phyloP scores from a whole-genome alignment of 2,329 filamentous ascomycete genomes.

The Sporothrix brunneoviolacea region DNA sequence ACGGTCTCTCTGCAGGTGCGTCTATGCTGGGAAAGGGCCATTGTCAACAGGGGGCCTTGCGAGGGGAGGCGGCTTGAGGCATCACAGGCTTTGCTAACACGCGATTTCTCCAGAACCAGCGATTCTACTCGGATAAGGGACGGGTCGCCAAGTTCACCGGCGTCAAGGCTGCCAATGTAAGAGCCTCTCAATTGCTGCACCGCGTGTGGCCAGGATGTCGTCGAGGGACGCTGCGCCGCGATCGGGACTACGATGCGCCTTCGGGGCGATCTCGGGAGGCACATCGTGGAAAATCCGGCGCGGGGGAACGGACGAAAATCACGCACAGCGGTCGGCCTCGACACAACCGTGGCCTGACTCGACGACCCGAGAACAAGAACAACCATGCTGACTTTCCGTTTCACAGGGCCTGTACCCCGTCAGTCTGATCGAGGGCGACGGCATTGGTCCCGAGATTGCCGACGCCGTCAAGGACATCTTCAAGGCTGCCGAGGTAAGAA shows the following conservation, averaged over 20 bases:
- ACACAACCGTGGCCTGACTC: no score
- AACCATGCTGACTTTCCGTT: no score
- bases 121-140: conserved; percentile 59
- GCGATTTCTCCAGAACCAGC: conserved; percentile 36
- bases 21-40: no score
- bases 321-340: no score
- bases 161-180: conserved; percentile 78
- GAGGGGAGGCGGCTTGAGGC: no score
- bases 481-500: conserved; percentile 82
- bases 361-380: no score
- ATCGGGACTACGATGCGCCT: conserved; percentile 5
- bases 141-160: conserved; percentile 91
- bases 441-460: conserved; percentile 96
- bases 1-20: conserved; percentile 52
- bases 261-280: not conserved
- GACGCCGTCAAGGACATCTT: conserved; percentile 99
- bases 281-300: not conserved
- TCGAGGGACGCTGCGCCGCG: no score
- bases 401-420: conserved; percentile 86
- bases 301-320: conserved; percentile 29
- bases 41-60: no score
- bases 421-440: conserved; percentile 96
- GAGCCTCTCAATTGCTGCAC: no score
- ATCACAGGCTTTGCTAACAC: not conserved
- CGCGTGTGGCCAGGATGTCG: conserved; percentile 8